These are phyloP conservation scores for Poa pratensis DNA, from an alignment of 176 grass and related monocot species.

Conservation along the genomic window DNA sequence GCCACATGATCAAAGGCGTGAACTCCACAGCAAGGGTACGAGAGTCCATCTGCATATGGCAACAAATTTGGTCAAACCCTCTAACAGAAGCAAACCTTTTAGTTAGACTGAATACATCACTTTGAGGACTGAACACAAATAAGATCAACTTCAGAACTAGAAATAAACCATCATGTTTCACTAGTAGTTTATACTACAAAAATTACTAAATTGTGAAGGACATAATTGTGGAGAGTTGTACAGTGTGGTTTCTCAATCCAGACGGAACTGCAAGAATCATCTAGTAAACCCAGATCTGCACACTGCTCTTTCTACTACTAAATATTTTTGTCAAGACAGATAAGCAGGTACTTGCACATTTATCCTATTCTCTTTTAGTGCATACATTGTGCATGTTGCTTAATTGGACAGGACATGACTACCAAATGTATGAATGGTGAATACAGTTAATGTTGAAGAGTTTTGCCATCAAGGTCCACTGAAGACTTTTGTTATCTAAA, in stretches of 20 bases:
- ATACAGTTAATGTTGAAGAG: slow-evolving; percentile 16
- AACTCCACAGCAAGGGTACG: slow-evolving; percentile 90
- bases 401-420: slow-evolving; percentile 3
- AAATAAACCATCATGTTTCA: slow-evolving; percentile 19
- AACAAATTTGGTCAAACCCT: not conserved
- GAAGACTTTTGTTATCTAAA: slow-evolving; percentile 22
- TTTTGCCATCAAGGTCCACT: not conserved
- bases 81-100: not conserved
- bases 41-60: slow-evolving; percentile 86
- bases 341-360: not conserved
- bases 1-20: slow-evolving; percentile 88
- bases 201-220: slow-evolving; percentile 29
- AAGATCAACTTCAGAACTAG: slow-evolving; percentile 17
- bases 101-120: not conserved
- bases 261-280: not conserved
- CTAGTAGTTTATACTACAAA: slow-evolving; percentile 16
- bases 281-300: not conserved
- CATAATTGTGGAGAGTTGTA: not conserved
- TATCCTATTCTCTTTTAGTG: not conserved
- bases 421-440: not conserved
- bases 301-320: not conserved
- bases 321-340: not conserved
- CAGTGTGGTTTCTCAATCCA: slow-evolving; percentile 11
- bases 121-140: not conserved
- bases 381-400: not conserved